These are phyloP conservation scores for Novymonas esmeraldas DNA, from an alignment of 208 protist genomes.

Conservation along the genomic window DNA sequence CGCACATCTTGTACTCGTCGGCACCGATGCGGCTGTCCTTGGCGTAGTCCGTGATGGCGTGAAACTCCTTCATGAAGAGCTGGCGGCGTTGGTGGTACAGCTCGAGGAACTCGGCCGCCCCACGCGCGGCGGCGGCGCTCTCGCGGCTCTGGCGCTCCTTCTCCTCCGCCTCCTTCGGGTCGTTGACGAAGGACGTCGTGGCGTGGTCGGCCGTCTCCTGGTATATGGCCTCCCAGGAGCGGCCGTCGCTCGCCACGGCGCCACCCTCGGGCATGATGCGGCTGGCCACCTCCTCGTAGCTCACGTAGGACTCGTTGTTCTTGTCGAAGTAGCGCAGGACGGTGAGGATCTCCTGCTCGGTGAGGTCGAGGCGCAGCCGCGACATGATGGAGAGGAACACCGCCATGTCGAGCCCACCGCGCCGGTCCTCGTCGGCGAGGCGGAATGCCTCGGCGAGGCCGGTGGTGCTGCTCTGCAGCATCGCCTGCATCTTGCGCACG, in stretches of 20 bases:
- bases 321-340: constrained; percentile 93
- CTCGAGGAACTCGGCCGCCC: constrained; percentile 68
- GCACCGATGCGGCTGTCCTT: constrained; percentile 83
- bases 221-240: constrained; percentile 78
- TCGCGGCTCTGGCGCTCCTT: constrained; percentile 39
- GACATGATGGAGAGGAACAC: constrained; percentile 81
- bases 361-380: constrained; percentile 69
- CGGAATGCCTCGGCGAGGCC: constrained; percentile 86
- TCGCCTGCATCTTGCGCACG: constrained; percentile 87
- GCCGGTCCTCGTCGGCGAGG: constrained; percentile 60
- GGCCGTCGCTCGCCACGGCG: constrained; percentile 62
- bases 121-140: constrained; percentile 49
- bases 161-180: constrained; percentile 62
- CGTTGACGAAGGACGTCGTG: constrained; percentile 55
- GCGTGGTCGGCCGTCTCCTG: constrained; percentile 66
- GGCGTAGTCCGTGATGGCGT: constrained; percentile 87
- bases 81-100: constrained; percentile 86
- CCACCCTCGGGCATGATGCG: constrained; percentile 80
- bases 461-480: constrained; percentile 77
- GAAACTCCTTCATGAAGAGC: constrained; percentile 90
- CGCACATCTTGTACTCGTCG: constrained; percentile 85
- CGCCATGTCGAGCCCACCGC: constrained; percentile 69
- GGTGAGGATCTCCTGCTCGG: constrained; percentile 91
- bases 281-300: constrained; percentile 86
- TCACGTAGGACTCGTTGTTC: constrained; percentile 89